Base-by-base conservation (phyloP, 73 alveolate species). In the Paramecium tetraurelia region DNA sequence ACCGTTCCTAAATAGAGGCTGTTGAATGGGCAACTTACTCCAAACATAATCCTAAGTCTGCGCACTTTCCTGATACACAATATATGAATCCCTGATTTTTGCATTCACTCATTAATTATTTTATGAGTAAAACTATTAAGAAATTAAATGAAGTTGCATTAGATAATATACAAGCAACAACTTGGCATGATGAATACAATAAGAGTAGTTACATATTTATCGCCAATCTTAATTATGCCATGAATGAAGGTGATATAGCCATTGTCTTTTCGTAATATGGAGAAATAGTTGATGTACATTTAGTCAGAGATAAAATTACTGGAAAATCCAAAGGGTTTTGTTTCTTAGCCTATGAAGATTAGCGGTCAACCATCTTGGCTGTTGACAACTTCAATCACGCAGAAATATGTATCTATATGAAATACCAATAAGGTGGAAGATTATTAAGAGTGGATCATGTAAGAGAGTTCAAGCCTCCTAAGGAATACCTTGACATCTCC, bases 161-260 rank as follows among this genome's bases (percentile, higher is more conserved):
- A 33, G 57, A 70, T 7, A 70, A 24, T 24, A 8, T 10, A 4
- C 8, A 70, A 24, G 4, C 48, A 70, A 31, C 86, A 35, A 12
- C 86, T 36, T 29, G 86, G 86, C 86, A 72, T 35, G 63, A 35
- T 31, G 58, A 70, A 31, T 70, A 70, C 21, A 10, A 35, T 29
- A 21, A 70, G 12, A 70, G 58, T 70, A 24, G 58, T 33, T 29
- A 70, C 57, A 70, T 70, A 44, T 29, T 29, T 38, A 14, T 70
- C 7, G 58, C 86, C 18, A 72, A 72, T 44, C 96, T 98, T 76
- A 95, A 96, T 85, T 96, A 96, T 92, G 96, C 93, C 53, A 92
- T 98, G 96, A 98, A 97, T 76, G 99, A 98, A 93, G 99, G 99
- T 35, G 99, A 98, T 90, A 93, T 98, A 22, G 98, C 96, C n/a